Conservation (phyloP, 768 basidiomycete genomes). For the Mrakia gelida region DNA sequence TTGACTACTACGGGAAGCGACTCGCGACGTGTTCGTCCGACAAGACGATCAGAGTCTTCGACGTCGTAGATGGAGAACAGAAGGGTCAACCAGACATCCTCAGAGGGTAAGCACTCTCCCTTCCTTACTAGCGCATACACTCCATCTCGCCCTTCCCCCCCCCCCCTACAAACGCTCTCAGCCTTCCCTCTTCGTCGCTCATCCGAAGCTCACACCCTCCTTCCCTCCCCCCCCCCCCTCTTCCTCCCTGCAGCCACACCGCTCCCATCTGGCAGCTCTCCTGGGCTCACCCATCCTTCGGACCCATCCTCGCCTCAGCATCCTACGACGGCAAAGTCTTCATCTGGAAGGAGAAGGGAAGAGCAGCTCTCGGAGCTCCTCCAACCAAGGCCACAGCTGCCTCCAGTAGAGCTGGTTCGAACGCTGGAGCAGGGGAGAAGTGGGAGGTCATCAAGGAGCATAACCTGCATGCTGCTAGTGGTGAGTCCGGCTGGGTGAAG, state of each 20-base stretch:
- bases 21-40: conserved; percentile 96
- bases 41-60: conserved; percentile 89
- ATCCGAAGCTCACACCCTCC: not conserved
- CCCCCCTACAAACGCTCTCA: no score
- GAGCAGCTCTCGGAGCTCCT: conserved; percentile 32
- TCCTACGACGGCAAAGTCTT: conserved; percentile 97
- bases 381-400: conserved; percentile 28
- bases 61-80: conserved; percentile 79
- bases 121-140: not conserved
- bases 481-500: conserved; percentile 49
- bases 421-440: conserved; percentile 50
- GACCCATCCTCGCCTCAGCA: conserved; percentile 93
- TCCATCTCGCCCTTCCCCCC: conserved; percentile 4
- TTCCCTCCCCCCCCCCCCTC: not conserved
- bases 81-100: conserved; percentile 44
- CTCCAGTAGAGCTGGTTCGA: conserved; percentile 48
- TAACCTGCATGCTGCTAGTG: conserved; percentile 85
- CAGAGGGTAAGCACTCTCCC: conserved; percentile 40
- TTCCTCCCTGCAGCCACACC: conserved; percentile 61
- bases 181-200: not conserved
- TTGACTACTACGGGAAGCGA: conserved; percentile 96
- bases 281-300: conserved; percentile 98
- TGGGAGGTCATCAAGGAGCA: conserved; percentile 98
- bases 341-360: conserved; percentile 80
- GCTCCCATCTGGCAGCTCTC: conserved; percentile 98